Percentiles rank a stretch among this genome's conserved stretches.
Evolutionary conservation across 2,329 filamentous ascomycete species (phyloP).

Genomic region (Orbilia oligospora): DNA sequence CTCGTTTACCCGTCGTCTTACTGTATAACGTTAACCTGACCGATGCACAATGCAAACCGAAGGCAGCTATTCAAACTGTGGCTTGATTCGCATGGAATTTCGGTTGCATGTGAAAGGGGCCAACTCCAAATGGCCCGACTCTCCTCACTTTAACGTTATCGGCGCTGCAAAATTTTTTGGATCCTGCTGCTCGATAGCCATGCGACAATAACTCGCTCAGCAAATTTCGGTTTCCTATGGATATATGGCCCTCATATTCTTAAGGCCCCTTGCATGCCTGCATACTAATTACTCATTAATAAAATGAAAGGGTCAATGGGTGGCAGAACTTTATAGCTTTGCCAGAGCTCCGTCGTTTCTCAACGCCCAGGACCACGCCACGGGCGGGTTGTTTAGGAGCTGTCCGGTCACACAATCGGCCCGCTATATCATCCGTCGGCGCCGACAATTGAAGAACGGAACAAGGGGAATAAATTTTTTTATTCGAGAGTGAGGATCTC

Average conservation of each 20-base stretch:
- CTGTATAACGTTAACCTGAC: conserved; percentile 3
- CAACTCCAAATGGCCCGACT: not conserved
- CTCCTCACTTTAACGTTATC: conserved; percentile 5
- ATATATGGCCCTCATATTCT: not conserved
- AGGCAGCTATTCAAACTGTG: not conserved
- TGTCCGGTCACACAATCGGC: too few relatives aligned
- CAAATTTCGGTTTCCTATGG: not conserved
- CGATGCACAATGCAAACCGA: not conserved
- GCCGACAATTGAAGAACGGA: too few relatives aligned
- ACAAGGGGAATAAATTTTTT: too few relatives aligned
- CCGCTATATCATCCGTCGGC: too few relatives aligned
- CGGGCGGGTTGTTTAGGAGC: too few relatives aligned
- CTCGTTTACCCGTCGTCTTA: not conserved
- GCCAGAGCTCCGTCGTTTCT: too few relatives aligned
- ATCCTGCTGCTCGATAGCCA: not conserved
- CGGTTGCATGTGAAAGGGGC: conserved; percentile 9
- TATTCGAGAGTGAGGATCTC: too few relatives aligned
- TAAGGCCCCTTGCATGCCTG: not conserved
- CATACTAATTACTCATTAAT: too few relatives aligned
- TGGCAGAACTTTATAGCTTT: too few relatives aligned
- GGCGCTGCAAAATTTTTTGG: not conserved
- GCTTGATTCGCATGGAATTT: not conserved
- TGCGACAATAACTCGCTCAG: not conserved
- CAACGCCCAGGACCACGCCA: too few relatives aligned
- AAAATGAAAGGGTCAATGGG: too few relatives aligned